Percentiles rank a stretch among this genome's conserved stretches.
phyloP scores from a whole-genome alignment of 2,329 filamentous ascomycete genomes.

The Stenocarpella maydis region DNA sequence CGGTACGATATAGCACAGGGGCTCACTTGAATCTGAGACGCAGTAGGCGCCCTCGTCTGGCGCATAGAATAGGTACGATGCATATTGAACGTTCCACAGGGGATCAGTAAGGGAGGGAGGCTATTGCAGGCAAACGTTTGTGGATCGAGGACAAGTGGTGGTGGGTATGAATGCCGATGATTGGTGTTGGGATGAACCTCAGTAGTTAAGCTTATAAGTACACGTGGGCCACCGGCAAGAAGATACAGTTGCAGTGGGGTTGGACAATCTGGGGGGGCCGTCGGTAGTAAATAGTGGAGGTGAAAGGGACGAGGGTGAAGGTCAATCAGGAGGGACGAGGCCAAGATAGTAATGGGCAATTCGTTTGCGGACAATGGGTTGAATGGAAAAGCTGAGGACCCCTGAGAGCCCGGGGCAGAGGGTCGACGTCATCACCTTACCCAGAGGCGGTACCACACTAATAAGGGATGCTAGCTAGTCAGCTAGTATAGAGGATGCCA shows the following conservation, averaged over 20 bases:
- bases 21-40: constrained; percentile 73
- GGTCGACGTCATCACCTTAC: constrained; percentile 23
- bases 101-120: not conserved
- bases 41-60: constrained; percentile 94
- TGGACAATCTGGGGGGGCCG: constrained; percentile 3
- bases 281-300: constrained; percentile 24
- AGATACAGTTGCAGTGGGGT: not conserved
- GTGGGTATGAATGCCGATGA: constrained; percentile 12
- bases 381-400: constrained; percentile 15
- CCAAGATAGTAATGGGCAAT: constrained; percentile 15
- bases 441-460: constrained; percentile 5
- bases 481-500: constrained; percentile 16
- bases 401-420: constrained; percentile 4
- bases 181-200: constrained; percentile 1
- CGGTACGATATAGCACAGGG: not conserved
- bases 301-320: constrained; percentile 1
- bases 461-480: too few relatives aligned
- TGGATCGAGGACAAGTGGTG: constrained; percentile 13
- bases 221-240: constrained; percentile 6
- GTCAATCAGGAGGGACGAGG: constrained; percentile 21
- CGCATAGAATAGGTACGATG: constrained; percentile 99
- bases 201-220: not conserved
- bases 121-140: constrained; percentile 1
- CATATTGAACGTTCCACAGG: constrained; percentile 63
- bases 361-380: constrained; percentile 19